Conservation (phyloP, 2,329 filamentous ascomycete species). For the Sarocladium brachiariae region DNA sequence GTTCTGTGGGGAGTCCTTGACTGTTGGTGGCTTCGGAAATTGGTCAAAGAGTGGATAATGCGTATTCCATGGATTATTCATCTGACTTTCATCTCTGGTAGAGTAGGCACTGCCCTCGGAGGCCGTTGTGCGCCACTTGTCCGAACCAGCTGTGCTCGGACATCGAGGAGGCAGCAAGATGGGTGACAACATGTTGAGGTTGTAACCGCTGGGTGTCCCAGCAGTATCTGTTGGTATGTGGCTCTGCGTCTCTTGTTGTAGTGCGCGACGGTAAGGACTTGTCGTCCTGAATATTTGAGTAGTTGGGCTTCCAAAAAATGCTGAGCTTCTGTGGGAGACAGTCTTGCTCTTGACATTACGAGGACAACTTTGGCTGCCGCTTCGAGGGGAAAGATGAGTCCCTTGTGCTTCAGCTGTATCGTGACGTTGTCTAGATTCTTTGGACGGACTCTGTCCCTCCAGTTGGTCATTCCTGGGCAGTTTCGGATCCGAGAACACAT, state of each 20-base stretch:
- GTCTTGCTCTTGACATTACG: conserved; percentile 5
- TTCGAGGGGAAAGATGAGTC: neutral
- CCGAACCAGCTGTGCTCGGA: conserved; percentile 32
- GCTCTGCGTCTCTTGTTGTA: conserved; percentile 39
- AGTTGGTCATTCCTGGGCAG: too few relatives aligned
- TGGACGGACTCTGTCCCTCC: too few relatives aligned
- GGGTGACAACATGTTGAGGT: conserved; percentile 33
- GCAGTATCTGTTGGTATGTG: too few relatives aligned
- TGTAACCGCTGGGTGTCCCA: conserved; percentile 21
- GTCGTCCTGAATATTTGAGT: conserved; percentile 46
- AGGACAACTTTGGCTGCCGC: neutral
- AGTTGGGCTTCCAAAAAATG: conserved; percentile 45
- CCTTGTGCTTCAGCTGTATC: neutral
- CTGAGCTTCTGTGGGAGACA: conserved; percentile 30
- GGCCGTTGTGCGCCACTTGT: conserved; percentile 27
- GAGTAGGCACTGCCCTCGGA: conserved; percentile 48
- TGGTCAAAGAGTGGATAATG: neutral
- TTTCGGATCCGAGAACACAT: conserved; percentile 26
- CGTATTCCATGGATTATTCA: neutral
- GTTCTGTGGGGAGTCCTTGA: neutral
- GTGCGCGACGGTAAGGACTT: conserved; percentile 48
- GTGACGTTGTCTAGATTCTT: neutral
- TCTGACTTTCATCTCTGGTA: conserved; percentile 18
- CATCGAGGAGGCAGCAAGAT: conserved; percentile 32
- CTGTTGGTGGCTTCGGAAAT: neutral